A percentile compares a stretch with the other conserved stretches of the same genome.
phyloP scores from a whole-genome alignment of 164 flowering plant species.

The Nymphaea colorata region DNA sequence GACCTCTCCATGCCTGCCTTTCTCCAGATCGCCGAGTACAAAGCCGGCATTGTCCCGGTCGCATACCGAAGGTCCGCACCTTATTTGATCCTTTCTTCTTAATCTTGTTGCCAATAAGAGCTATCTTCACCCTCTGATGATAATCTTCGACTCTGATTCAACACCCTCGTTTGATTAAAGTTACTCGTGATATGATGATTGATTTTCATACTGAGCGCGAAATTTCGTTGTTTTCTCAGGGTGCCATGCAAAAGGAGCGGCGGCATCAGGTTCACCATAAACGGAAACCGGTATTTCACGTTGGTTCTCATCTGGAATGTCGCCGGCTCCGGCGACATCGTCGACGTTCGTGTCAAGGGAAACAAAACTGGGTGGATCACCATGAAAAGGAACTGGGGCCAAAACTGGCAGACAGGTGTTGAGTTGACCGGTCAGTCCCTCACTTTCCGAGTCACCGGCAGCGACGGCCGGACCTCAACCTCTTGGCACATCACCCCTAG shows the following conservation, averaged over 20 bases:
- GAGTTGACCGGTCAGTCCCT: conserved; percentile 58
- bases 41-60: conserved; percentile 48
- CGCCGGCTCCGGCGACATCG: conserved; percentile 72
- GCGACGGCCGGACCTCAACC: conserved; percentile 57
- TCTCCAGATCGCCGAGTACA: conserved; percentile 43
- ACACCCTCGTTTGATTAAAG: no score
- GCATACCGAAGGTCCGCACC: no score
- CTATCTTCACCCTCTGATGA: no score
- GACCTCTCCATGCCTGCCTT: conserved; percentile 65
- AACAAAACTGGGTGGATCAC: conserved; percentile 55
- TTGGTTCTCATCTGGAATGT: conserved; percentile 60
- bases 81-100: neutral
- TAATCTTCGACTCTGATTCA: no score
- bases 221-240: conserved; percentile 15
- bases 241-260: conserved; percentile 66
- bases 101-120: no score
- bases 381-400: conserved; percentile 79
- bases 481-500: conserved; percentile 61
- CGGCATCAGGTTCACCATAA: conserved; percentile 67
- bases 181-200: neutral
- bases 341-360: conserved; percentile 46
- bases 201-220: neutral
- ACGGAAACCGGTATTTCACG: conserved; percentile 69
- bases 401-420: conserved; percentile 63
- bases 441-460: conserved; percentile 60